Evolutionary conservation across 2,329 filamentous ascomycete species (phyloP), one percentile per base, ranked within the genome.

Genomic region (Phoma sp.): DNA sequence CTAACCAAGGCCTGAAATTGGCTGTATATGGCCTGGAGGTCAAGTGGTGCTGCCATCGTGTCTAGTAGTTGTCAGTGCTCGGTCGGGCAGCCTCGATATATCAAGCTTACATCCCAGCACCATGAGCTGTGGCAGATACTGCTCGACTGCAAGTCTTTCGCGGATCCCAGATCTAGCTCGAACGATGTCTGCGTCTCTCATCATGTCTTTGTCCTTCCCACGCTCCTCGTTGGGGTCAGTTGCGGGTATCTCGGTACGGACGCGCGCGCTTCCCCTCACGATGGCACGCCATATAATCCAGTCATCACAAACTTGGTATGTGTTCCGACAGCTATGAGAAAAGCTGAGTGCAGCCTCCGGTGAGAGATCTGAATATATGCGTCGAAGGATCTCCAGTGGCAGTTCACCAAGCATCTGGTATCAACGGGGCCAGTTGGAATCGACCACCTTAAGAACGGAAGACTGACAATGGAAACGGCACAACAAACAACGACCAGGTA

Each of bases 381-480:
- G 54, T 33, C 49, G 57, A 19, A 60, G 50, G 7, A 60, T 33
- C 21, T 60, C 57, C 12, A 57, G 22, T 2, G 57, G 57, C 17
- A 60, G 41, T 19, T 57, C 37, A 37, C 35, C 39, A 15, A 60
- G 52, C 52, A 55, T 55, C 24, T 51, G 46, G 22, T 32, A 15
- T 2, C 12, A 4, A 8, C 12, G 27, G 33, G 7, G 17, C 15
- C 10, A 33, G 24, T 21, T 15, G n/a, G n/a, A 38, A 22, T 24
- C 12, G 25, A 24, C 19, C 15, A 33, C 21, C 24, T 22, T 31
- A 35, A 38, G 25, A 43, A 33, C 41, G 13, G 13, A 21, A 22
- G 7, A 43, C 33, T 15, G 12, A 50, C 32, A 36, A 43, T 43
- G 37, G 37, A 51, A 55, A 7, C 13, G 17, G 22, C 15, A 31